Base-by-base conservation (phyloP, 2,329 filamentous ascomycete species). In the Didymosphaeria variabile region DNA sequence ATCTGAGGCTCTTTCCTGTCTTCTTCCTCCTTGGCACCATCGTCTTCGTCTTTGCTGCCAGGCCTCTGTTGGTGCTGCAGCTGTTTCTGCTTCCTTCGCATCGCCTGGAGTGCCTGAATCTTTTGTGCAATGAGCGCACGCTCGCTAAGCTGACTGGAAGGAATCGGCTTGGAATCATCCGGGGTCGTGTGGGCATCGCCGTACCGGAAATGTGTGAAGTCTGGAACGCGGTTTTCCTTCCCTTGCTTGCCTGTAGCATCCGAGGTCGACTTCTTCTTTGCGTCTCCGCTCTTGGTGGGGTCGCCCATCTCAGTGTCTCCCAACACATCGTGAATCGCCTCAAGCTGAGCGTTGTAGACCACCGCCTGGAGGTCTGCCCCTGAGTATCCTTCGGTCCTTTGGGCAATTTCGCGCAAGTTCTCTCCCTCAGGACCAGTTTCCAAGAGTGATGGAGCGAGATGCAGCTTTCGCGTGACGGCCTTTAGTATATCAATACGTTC, bases 301-400 rank as follows among this genome's bases (percentile, higher is more conserved):
- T 75, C 71, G 8, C 65, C 67, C 64, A 74, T 55, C 66, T 79
- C 65, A 44, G 86, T 82, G 32, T 88, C 87, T 57, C 88, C 90
- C 0, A 99, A 86, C 2, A 96, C 89, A 68, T 97, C 94, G 75
- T 99, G 95, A 66, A 99, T 97, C 31, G 95, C 95, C 80, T 98
- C 94, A 6, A 99, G 86, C 76, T 99, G 95, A 0, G 95, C 94
- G 68, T 99, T 99, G 71, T 97, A 97, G 46, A 98, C 89, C 7
- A 99, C 86, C 0, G 94, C 95, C 77, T 99, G 95, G 3, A 99
- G 83, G 80, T 99, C 95, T 1, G 95, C 95, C 13, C 95, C 95
- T 0, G 92, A 95, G 77, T 96, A 97, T 10, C 95, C 95, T 61
- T 95, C 91, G 0, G 94, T 98, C 17, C 88, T 84, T 17, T 82